Evolutionary conservation across 140 eudicot species (phyloP), one percentile per base, ranked within the genome.

Genomic region (Erigeron philadelphicus): DNA sequence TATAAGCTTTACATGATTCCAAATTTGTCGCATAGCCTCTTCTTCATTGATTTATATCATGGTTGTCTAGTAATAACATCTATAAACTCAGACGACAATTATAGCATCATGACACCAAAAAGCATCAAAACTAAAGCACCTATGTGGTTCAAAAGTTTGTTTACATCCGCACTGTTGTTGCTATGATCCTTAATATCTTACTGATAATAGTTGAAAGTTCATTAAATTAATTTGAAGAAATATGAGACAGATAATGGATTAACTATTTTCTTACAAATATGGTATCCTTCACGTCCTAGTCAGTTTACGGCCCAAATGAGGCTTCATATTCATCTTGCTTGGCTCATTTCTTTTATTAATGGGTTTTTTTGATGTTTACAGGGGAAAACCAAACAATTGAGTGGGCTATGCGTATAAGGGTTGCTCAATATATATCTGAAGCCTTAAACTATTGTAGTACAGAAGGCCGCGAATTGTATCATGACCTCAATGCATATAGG

Each of bases 381-480:
- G 97, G 97, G 97, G 97, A 90, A 80, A 88, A 80, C 56, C 97
- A 90, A 73, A 85, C 97, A n/a, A 90, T 90, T 53, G 95, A 90
- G 74, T 88, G 97, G 97, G 85, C 95, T 42, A 90, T 90, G 97
- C 94, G 97, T 11, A 81, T 85, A 72, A 83, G 97, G 76, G 97
- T 90, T 42, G 97, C 97, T 61, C 85, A 85, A 55, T 71, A 85
- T 80, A 84, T 88, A 76, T 94, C 96, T 52, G 90, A 90, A 11
- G 96, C 97, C 79, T 88, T 90, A 76, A 89, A 84, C 67, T 90
- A 90, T 78, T 90, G 95, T 58, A 77, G 81, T 70, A 71, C 66
- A 8, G 83, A 85, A 84, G 97, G 96, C 61, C 96, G 79, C 61
- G 81, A 82, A 15, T 55, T 90, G 80, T 90, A 90, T 75, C 96